phyloP scores from a whole-genome alignment of 352 stramenopile species.

The Phytophthora europaea region DNA sequence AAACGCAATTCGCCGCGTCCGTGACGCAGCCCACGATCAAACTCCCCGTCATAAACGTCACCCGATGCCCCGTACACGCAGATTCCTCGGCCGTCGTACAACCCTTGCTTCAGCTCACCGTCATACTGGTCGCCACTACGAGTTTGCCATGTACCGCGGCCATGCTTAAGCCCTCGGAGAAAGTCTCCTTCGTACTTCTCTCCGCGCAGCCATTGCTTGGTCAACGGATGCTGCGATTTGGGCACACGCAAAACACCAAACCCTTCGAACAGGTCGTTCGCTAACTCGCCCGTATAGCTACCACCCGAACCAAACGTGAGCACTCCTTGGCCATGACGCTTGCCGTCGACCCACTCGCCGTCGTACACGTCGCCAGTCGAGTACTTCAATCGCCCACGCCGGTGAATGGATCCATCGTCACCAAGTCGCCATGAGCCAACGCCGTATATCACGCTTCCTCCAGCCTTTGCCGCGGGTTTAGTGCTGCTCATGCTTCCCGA shows the following conservation, averaged over 20 bases:
- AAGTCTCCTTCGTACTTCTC: constrained; percentile 83
- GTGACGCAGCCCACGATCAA: constrained; percentile 65
- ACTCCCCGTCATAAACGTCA: constrained; percentile 79
- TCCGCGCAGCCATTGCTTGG: constrained; percentile 64
- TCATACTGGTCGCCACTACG: constrained; percentile 60
- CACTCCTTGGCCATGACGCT: constrained; percentile 71
- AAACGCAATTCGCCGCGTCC: constrained; percentile 61
- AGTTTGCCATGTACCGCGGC: constrained; percentile 54
- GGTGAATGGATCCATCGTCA: constrained; percentile 80
- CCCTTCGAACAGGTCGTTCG: constrained; percentile 63
- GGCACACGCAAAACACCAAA: constrained; percentile 67
- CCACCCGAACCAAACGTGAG: constrained; percentile 55
- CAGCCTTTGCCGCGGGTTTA: constrained; percentile 24
- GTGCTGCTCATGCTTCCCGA: constrained; percentile 7
- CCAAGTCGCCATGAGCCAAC: constrained; percentile 77
- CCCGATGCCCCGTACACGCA: constrained; percentile 66
- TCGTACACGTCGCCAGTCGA: constrained; percentile 86
- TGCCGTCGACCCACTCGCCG: constrained; percentile 88
- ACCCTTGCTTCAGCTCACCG: constrained; percentile 56
- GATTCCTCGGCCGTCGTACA: constrained; percentile 65
- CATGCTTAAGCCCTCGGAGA: constrained; percentile 57
- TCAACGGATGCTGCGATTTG: constrained; percentile 70
- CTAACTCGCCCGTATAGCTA: constrained; percentile 70
- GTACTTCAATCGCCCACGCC: constrained; percentile 73
- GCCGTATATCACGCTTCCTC: constrained; percentile 61